Conservation (phyloP, 2,329 filamentous ascomycete genomes). For the Pezicula neosporulosa region DNA sequence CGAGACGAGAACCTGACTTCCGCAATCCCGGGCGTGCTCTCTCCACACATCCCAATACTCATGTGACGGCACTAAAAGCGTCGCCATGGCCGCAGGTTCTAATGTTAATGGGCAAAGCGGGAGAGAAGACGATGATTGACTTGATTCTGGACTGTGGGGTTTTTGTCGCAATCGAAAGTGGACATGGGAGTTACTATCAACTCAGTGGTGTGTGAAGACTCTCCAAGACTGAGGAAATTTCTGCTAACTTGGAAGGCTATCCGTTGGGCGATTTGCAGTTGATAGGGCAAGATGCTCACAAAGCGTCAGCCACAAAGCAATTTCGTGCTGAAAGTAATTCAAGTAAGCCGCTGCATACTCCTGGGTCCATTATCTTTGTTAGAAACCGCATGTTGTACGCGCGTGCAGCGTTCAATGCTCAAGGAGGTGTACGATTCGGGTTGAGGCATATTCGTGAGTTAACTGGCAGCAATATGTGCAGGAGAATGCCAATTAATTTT, state of each 20-base stretch:
- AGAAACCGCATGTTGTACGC: conserved; percentile 86
- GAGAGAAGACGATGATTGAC: conserved; percentile 74
- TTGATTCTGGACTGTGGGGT: conserved; percentile 75
- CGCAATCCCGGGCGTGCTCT: conserved; percentile 63
- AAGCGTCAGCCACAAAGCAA: too few species aligned
- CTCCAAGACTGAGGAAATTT: conserved; percentile 4
- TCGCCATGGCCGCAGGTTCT: conserved; percentile 74
- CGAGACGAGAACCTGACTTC: conserved; percentile 29
- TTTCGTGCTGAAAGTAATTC: conserved; percentile 2
- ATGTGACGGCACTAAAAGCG: conserved; percentile 65
- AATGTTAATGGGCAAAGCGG: conserved; percentile 67
- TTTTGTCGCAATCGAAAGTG: conserved; percentile 60
- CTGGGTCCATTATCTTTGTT: conserved; percentile 63
- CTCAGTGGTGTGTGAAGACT: conserved; percentile 59
- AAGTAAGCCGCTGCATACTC: conserved; percentile 38
- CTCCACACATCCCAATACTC: conserved; percentile 62
- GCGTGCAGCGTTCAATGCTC: conserved; percentile 65
- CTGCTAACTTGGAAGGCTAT: conserved; percentile 16
- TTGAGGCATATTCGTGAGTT: conserved; percentile 75
- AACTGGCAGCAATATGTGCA: neutral
- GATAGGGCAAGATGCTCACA: conserved; percentile 5
- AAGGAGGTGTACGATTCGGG: conserved; percentile 67
- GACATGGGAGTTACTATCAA: conserved; percentile 69
- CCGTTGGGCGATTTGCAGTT: conserved; percentile 24
- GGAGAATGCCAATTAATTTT: conserved; percentile 17